Conservation (phyloP, 176 grass and related monocot genomes). For the Zea mays region DNA sequence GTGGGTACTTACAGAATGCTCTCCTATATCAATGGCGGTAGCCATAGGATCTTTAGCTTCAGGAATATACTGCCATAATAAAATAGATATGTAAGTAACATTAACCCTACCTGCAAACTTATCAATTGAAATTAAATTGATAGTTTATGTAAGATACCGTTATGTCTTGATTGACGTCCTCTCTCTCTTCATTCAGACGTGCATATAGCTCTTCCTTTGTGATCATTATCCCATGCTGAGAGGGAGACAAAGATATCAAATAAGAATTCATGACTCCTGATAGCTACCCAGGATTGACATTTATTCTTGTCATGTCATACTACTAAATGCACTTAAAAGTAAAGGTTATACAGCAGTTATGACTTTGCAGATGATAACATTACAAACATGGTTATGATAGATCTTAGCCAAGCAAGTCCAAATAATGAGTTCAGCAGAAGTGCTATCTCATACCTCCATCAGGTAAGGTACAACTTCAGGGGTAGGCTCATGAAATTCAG, state of each 20-base stretch:
- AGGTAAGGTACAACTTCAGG: slow-evolving; percentile 79
- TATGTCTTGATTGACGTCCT: slow-evolving; percentile 56
- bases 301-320: slow-evolving; percentile 17
- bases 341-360: slow-evolving; percentile 17
- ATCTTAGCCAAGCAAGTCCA: slow-evolving; percentile 21
- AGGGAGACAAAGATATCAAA: slow-evolving; percentile 28
- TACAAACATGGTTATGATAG: slow-evolving; percentile 29
- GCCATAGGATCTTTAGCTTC: slow-evolving; percentile 75
- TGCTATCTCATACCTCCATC: slow-evolving; percentile 58
- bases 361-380: background rate
- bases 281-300: slow-evolving; percentile 4
- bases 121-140: slow-evolving; percentile 24
- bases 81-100: slow-evolving; percentile 24
- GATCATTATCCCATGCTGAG: slow-evolving; percentile 76
- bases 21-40: slow-evolving; percentile 94
- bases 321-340: slow-evolving; percentile 33
- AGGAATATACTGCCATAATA: slow-evolving; percentile 62
- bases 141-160: slow-evolving; percentile 45
- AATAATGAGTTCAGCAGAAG: slow-evolving; percentile 17
- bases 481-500: slow-evolving; percentile 88
- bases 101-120: background rate
- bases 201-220: slow-evolving; percentile 72
- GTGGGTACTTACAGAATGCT: slow-evolving; percentile 70
- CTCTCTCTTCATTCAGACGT: slow-evolving; percentile 69
- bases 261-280: slow-evolving; percentile 13